Base-by-base conservation (phyloP, 176 grass and related monocot species). In the Saccharum spontaneum region DNA sequence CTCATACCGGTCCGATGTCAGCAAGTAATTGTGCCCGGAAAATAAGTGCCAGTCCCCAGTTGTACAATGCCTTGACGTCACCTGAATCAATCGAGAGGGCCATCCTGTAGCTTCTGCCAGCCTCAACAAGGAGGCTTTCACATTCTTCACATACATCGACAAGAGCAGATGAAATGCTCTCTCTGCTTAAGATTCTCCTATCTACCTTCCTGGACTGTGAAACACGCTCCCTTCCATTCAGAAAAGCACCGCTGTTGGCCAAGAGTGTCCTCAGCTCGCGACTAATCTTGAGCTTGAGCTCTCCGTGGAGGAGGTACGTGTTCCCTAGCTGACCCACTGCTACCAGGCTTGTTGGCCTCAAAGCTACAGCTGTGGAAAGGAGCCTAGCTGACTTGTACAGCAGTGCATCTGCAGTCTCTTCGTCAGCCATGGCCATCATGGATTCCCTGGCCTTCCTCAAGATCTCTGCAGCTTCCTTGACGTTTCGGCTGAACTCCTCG, bases 211-310 rank as follows among this genome's bases (percentile, higher is more conserved):
- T 92, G 48, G 86, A 85, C 9, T 16, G 80, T 67, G 90, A 78
- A 73, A 61, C 63, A 39, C 22, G 68, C 7, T 79, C 63, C 63
- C 86, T 73, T 69, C 75, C 75, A 67, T 77, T 86, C 10, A 92
- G 43, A 64, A 80, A 72, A 3, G 71, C 63, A 15, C 80, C 64
- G 31, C 66, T 90, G 64, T 78, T 88, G 62, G 86, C 80, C 83
- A 98, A 82, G 79, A 98, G 93, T 37, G 61, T 78, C 82, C 96
- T 95, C 69, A 98, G 88, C 83, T 98, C 91, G 0, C 88, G 91
- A 83, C 96, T 98, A 55, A 95, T 83, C 91, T 95, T 95, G 73
- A 98, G 86, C 79, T 95, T 95, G 59, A 98, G 96, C 83, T 98
- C 96, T 67, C 96, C 96, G 37, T 95, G 93, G 62, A 98, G 92